phyloP scores from a whole-genome alignment of 2,329 filamentous ascomycete species.

The Cadophora sp. region DNA sequence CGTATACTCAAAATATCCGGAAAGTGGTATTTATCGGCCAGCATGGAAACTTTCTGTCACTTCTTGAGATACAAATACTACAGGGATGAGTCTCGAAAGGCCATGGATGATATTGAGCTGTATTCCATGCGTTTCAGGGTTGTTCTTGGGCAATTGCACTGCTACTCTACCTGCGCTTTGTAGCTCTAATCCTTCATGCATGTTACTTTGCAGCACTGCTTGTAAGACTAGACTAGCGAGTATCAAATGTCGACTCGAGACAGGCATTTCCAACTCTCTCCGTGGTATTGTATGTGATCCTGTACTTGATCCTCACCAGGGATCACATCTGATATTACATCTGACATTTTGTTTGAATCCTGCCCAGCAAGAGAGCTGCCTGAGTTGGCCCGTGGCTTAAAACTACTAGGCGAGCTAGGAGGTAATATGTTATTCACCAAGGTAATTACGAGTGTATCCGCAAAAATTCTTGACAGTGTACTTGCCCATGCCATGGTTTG shows the following conservation, averaged over 20 bases:
- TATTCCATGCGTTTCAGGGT: background rate
- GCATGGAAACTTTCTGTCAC: background rate
- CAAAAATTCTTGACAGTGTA: no score
- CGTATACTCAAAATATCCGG: background rate
- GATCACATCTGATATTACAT: no score
- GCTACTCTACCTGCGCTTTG: background rate
- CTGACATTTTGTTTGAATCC: background rate
- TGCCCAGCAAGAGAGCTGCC: no score
- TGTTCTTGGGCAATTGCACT: background rate
- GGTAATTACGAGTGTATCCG: no score
- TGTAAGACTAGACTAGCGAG: background rate
- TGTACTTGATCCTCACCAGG: background rate
- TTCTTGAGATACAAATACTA: background rate
- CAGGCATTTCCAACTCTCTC: background rate
- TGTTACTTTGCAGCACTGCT: background rate
- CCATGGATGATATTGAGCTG: background rate
- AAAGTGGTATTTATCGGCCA: background rate
- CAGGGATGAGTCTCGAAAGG: background rate
- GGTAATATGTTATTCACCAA: no score
- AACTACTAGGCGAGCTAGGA: no score
- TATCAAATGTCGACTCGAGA: background rate
- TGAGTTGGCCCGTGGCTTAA: no score
- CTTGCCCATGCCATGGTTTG: no score
- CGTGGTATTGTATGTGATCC: background rate
- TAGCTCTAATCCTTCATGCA: background rate